Base-by-base conservation (phyloP, 257 asterid genomes). In the Capsicum pubescens region DNA sequence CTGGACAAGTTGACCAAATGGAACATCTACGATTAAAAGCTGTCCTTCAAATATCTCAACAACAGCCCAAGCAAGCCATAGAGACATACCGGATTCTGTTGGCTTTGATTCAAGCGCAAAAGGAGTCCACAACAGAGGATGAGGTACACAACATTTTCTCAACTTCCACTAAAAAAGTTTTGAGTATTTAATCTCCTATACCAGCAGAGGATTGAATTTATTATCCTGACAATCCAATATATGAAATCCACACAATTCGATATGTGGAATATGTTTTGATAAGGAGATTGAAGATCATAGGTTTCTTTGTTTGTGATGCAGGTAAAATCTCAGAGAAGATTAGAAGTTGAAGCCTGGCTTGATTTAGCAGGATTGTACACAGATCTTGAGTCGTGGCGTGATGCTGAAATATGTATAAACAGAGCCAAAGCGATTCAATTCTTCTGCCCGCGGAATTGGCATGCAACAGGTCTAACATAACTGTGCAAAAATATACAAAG, bases 281-380 rank as follows among this genome's bases (percentile, higher is more conserved):
- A 13, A 19, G 67, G 70, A 67, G 48, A 85, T 67, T 48, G 26
- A 63, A 61, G 16, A 5, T 52, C 68, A 46, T 9, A 71, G 5
- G 17, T 17, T 74, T 12, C 39, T 81, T 50, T 82, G 71, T 79
- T 21, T 58, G 71, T 56, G 79, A 72, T 83, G 77, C 91, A 91
- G 97, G 90, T 80, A 57, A 84, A 67, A 56, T 85, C 81, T 1
- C 88, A 83, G 67, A 90, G 87, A 84, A 84, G 79, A 67, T 86
- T 95, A 87, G 97, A 91, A 84, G 79, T 84, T 39, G 97, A 94
- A 90, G 91, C 95, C 59, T 95, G 99, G 99, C 85, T 93, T 55
- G 99, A 95, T 90, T 92, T 95, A 87, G 97, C 99, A 35, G 90
- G 90, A 67, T 91, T 95, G 61, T 95, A 95, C 50, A 84, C 93